Percentiles rank a stretch among this genome's conserved stretches.
Evolutionary conservation across 179 eudicot species (phyloP).

Genomic region (Monotropa hypopitys): DNA sequence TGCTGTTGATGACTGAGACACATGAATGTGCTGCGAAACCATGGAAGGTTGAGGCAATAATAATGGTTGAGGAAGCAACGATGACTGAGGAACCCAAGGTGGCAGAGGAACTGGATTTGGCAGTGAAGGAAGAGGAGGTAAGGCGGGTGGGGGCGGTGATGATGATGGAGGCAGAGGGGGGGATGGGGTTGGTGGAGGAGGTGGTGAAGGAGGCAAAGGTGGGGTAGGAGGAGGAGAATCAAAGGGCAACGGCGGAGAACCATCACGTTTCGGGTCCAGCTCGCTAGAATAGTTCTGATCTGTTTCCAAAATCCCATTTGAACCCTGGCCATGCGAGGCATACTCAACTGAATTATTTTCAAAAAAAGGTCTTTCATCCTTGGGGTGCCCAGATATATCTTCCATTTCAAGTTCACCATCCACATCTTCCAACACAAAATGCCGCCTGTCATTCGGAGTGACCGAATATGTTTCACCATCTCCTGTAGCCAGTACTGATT

Average conservation of each 20-base stretch:
- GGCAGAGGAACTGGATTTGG: slow-evolving; percentile 29
- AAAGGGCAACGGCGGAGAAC: slow-evolving; percentile 78
- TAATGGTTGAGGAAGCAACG: slow-evolving; percentile 25
- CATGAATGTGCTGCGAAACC: slow-evolving; percentile 22
- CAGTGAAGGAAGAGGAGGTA: slow-evolving; percentile 24
- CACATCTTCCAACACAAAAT: slow-evolving; percentile 83
- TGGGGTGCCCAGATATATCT: slow-evolving; percentile 62
- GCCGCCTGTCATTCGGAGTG: slow-evolving; percentile 67
- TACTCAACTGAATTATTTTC: slow-evolving; percentile 19
- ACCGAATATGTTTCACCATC: slow-evolving; percentile 28
- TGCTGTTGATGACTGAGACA: slow-evolving; percentile 25
- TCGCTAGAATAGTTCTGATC: slow-evolving; percentile 17
- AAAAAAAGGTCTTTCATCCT: slow-evolving; percentile 38
- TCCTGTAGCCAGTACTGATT: slow-evolving; percentile 21
- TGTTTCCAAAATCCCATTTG: slow-evolving; percentile 23
- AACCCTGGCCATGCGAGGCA: slow-evolving; percentile 15
- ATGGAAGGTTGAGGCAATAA: slow-evolving; percentile 24
- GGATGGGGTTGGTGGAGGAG: slow-evolving; percentile 47
- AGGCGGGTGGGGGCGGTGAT: slow-evolving; percentile 41
- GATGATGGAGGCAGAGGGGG: slow-evolving; percentile 53
- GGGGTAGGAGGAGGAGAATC: slow-evolving; percentile 83
- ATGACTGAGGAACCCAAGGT: slow-evolving; percentile 26
- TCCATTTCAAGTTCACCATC: slow-evolving; percentile 99
- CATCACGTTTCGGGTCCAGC: slow-evolving; percentile 30
- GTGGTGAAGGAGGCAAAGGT: slow-evolving; percentile 77